Conservation (phyloP, 140 eudicot species). For the Bidens hawaiensis region DNA sequence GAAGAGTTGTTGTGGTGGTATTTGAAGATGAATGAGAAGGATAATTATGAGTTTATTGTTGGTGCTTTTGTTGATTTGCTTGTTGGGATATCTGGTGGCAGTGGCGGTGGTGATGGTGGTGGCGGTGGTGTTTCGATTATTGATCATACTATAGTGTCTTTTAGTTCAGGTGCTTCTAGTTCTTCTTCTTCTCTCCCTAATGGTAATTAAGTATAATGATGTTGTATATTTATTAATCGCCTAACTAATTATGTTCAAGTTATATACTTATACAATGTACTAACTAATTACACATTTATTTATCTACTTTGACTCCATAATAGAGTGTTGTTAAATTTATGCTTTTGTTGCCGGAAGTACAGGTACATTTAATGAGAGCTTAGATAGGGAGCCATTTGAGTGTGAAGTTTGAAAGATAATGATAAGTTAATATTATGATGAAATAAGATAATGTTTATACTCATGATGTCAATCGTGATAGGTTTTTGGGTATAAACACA, state of each 20-base stretch:
- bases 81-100: conserved; percentile 10
- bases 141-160: conserved; percentile 21
- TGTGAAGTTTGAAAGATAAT: too few relatives aligned
- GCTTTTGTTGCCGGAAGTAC: background rate
- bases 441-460: background rate
- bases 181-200: conserved; percentile 39
- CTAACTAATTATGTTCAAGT: too few relatives aligned
- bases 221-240: too few relatives aligned
- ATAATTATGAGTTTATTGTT: conserved; percentile 54
- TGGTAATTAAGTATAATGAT: conserved; percentile 15
- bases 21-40: conserved; percentile 62
- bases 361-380: background rate
- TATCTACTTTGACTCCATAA: too few relatives aligned
- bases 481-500: too few relatives aligned
- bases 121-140: conserved; percentile 14
- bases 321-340: too few relatives aligned
- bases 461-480: too few relatives aligned
- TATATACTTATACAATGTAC: background rate
- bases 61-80: conserved; percentile 83
- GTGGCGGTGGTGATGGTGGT: background rate
- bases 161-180: conserved; percentile 37
- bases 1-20: conserved; percentile 77
- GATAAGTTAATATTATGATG: too few relatives aligned
- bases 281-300: background rate
- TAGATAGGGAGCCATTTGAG: background rate